phyloP scores from a whole-genome alignment of 2,329 filamentous ascomycete genomes.

The Ascochyta pisi region DNA sequence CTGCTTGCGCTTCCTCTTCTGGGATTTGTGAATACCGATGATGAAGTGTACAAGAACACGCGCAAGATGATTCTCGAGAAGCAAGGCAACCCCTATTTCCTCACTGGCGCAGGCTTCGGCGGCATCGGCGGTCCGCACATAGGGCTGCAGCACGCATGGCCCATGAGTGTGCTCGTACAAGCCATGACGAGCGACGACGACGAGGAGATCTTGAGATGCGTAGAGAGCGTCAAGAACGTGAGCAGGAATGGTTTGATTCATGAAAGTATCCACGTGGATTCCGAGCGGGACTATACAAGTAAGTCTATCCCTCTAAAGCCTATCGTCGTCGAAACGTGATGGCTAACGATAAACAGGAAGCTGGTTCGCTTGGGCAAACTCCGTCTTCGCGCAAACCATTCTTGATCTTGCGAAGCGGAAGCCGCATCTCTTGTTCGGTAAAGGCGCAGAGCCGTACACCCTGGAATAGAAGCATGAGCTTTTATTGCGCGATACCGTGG shows the following conservation, averaged over 20 bases:
- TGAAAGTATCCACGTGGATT: constrained; percentile 87
- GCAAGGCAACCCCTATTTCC: constrained; percentile 84
- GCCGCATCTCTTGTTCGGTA: constrained; percentile 82
- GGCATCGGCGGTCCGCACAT: constrained; percentile 89
- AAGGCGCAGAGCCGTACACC: constrained; percentile 56
- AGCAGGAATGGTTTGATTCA: constrained; percentile 83
- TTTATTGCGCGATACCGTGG: background rate
- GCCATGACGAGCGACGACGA: constrained; percentile 88
- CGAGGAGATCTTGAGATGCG: constrained; percentile 75
- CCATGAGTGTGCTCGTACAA: constrained; percentile 92
- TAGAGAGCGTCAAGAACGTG: constrained; percentile 77
- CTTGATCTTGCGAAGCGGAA: constrained; percentile 88
- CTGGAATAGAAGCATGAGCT: constrained; percentile 15
- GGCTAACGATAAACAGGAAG: constrained; percentile 58
- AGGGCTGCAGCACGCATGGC: constrained; percentile 91
- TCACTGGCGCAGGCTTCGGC: constrained; percentile 76
- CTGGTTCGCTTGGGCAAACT: constrained; percentile 99
- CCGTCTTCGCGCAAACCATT: constrained; percentile 91
- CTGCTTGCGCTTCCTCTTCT: constrained; percentile 79
- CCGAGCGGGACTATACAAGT: constrained; percentile 74
- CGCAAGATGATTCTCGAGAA: constrained; percentile 80
- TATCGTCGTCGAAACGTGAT: background rate
- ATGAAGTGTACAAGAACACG: constrained; percentile 85
- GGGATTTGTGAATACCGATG: constrained; percentile 71
- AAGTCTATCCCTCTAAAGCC: constrained; percentile 39